phyloP scores from a whole-genome alignment of 1,284 basidiomycete species.

The Leucoagaricus sp. region DNA sequence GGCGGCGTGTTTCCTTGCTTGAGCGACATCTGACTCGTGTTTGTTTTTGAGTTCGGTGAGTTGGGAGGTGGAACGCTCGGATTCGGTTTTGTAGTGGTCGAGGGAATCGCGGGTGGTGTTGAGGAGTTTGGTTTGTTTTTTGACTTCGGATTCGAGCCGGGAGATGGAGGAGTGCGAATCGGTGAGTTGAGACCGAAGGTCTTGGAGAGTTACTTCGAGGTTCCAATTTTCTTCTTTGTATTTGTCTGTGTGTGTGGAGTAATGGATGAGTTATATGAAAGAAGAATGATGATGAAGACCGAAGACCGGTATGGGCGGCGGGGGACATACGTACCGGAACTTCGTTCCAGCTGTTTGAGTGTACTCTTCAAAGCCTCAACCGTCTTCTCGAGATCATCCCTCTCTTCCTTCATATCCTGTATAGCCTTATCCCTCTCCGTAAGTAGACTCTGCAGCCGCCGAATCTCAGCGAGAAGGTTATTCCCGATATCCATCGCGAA shows the following conservation, averaged over 20 bases:
- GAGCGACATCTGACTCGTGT: slow-evolving; percentile 92
- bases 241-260: slow-evolving; percentile 50
- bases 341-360: slow-evolving; percentile 76
- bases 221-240: slow-evolving; percentile 99
- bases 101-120: slow-evolving; percentile 73
- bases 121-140: slow-evolving; percentile 78
- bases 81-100: slow-evolving; percentile 87
- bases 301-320: slow-evolving; percentile 12
- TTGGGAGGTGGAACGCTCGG: slow-evolving; percentile 70
- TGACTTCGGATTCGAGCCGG: slow-evolving; percentile 82
- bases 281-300: slow-evolving; percentile 7
- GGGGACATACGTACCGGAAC: slow-evolving; percentile 54
- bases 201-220: slow-evolving; percentile 91
- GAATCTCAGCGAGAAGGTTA: slow-evolving; percentile 85
- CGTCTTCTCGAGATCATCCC: slow-evolving; percentile 78
- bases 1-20: slow-evolving; percentile 85
- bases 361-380: slow-evolving; percentile 72
- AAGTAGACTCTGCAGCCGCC: slow-evolving; percentile 84
- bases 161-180: slow-evolving; percentile 67
- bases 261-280: background rate
- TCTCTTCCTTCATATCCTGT: slow-evolving; percentile 85
- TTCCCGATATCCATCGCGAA: slow-evolving; percentile 97
- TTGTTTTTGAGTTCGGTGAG: slow-evolving; percentile 81
- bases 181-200: slow-evolving; percentile 72
- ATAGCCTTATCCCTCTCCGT: slow-evolving; percentile 88